Base-by-base conservation (phyloP, 2,329 filamentous ascomycete genomes). In the Xylariaceae sp. region DNA sequence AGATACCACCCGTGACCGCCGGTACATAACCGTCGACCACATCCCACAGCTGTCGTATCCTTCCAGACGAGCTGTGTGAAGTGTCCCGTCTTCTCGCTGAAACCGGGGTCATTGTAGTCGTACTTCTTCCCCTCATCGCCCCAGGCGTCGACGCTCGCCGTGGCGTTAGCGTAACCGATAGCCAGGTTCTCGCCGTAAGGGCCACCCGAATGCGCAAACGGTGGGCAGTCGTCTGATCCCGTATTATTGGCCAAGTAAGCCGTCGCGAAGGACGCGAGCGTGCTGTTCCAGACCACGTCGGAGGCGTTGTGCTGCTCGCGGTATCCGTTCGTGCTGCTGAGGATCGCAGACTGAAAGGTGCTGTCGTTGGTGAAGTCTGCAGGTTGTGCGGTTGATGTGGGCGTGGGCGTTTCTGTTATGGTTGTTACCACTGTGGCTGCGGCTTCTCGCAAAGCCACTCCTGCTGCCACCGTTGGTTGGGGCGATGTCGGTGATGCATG, bases 1-100 rank as follows among this genome's bases (percentile, higher is more conserved):
- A 87, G 68, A 62, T 78, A 85, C 79, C 80, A 86, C 22, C 47
- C 49, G 22, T 51, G 37, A 42, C 63, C 54, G 27, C 66, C 61
- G n/a, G n/a, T n/a, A 40, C 74, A 79, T 35, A 72, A 49, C 51
- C 53, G 66, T 45, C 64, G 65, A 20, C 61, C 73, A 45, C 75
- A 88, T 0, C 82, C 82, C 1, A 85, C 75, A 25, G 71, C 68
- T 6, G 68, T 80, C 1, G 81, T 86, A 20, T 69, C 64, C 62
- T 76, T 79, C 85, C 85, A 88, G 5, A 88, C 83, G 6, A 88
- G 64, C 68, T 88, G 84, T 2, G 84, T 85, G 55, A 88, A 88
- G 61, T 88, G 83, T 0, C 84, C 85, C 16, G 84, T 86, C 25
- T 67, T 62, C 53, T 81, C 69, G 7, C 58, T 67, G 57, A 85